Percentiles rank a stretch among this genome's conserved stretches.
Conservation (phyloP, 2,329 filamentous ascomycete species). For the Rhexocercosporidium sp. region DNA sequence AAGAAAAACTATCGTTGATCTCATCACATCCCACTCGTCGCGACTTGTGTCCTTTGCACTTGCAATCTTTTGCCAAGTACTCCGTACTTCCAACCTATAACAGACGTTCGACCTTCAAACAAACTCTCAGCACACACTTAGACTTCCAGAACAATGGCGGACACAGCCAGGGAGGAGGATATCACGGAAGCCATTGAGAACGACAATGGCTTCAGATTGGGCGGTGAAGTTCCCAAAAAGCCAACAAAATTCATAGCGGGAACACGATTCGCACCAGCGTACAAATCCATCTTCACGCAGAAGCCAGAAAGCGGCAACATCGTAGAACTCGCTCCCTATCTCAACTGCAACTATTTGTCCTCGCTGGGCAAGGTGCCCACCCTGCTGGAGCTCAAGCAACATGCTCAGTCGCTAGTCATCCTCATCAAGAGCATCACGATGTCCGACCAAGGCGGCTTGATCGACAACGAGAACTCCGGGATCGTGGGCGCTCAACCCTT, state of each 20-base stretch:
- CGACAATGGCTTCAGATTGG: not conserved
- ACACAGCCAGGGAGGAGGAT: not conserved
- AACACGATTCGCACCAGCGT: slow-evolving; percentile 24
- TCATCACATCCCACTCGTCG: not conserved
- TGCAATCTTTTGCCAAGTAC: not conserved
- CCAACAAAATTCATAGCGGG: not conserved
- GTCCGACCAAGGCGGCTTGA: slow-evolving; percentile 40
- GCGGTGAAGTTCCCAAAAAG: not conserved
- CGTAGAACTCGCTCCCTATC: slow-evolving; percentile 43
- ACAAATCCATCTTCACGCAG: slow-evolving; percentile 25
- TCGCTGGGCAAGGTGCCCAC: slow-evolving; percentile 57
- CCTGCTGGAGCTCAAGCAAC: slow-evolving; percentile 62
- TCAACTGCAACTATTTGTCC: slow-evolving; percentile 64
- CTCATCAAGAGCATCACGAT: slow-evolving; percentile 57
- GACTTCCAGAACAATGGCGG: not conserved
- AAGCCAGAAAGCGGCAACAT: slow-evolving; percentile 1
- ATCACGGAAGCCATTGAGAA: not conserved
- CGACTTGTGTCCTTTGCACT: not conserved
- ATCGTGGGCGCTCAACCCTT: slow-evolving; percentile 39
- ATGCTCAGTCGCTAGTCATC: slow-evolving; percentile 60
- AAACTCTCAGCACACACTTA: too few species aligned
- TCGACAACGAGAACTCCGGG: slow-evolving; percentile 32
- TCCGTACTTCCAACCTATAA: not conserved
- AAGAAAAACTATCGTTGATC: not conserved
- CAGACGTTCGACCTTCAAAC: not conserved